phyloP scores from a whole-genome alignment of 768 basidiomycete genomes.

The Leucosporidium yakuticum region DNA sequence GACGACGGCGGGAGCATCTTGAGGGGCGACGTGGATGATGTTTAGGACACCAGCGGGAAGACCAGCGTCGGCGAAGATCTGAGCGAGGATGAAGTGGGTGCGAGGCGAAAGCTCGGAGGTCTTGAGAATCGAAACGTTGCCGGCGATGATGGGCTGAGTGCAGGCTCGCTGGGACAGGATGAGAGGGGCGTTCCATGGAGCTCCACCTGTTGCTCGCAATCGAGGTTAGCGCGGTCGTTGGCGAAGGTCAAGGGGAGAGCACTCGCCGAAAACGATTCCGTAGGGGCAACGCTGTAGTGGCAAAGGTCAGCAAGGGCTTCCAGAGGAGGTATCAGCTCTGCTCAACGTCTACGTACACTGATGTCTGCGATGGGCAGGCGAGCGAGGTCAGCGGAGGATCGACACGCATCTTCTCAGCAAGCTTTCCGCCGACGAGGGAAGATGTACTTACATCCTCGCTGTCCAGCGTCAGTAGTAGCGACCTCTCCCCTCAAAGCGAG shows the following conservation, averaged over 20 bases:
- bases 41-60: constrained; percentile 46
- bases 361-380: too few relatives aligned
- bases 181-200: constrained; percentile 29
- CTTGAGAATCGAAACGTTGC: constrained; percentile 45
- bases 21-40: constrained; percentile 40
- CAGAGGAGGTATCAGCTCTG: too few relatives aligned
- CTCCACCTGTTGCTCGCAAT: background rate
- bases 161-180: constrained; percentile 39
- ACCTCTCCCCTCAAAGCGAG: constrained; percentile 33
- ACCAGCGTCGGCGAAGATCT: constrained; percentile 45
- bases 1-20: constrained; percentile 36
- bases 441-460: background rate
- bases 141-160: constrained; percentile 45
- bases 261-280: constrained; percentile 34
- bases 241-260: constrained; percentile 11
- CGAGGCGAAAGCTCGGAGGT: constrained; percentile 43
- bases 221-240: background rate
- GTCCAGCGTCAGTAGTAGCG: background rate
- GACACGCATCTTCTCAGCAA: too few relatives aligned
- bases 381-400: too few relatives aligned
- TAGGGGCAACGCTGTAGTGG: constrained; percentile 25
- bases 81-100: constrained; percentile 41
- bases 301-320: too few relatives aligned
- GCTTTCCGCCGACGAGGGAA: too few relatives aligned
- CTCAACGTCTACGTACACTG: too few relatives aligned